A percentile compares a stretch with the other conserved stretches of the same genome.
Evolutionary conservation across 2,329 filamentous ascomycete species (phyloP).

Genomic region (Cladorrhinum sp.): DNA sequence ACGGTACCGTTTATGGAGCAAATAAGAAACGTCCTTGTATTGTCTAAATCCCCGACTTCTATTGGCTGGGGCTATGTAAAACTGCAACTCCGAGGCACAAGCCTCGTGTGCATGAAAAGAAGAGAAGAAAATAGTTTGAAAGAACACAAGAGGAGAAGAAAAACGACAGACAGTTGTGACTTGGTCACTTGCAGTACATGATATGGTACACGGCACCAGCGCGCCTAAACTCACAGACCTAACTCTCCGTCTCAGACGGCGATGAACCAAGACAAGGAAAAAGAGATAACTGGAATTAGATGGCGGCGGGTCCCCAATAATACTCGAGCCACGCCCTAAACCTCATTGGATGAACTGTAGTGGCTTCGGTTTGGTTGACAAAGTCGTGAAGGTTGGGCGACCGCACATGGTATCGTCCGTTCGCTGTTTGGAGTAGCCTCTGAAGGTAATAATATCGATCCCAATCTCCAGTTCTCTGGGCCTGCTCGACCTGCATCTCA

Average conservation of each 20-base stretch:
- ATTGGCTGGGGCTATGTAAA: neutral
- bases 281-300: constrained; percentile 3
- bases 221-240: neutral
- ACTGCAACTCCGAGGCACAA: neutral
- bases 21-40: neutral
- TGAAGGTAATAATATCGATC: constrained; percentile 53
- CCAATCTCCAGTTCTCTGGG: constrained; percentile 46
- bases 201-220: constrained; percentile 2
- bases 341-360: constrained; percentile 45
- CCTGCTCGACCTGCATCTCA: constrained; percentile 39
- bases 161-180: neutral
- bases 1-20: neutral
- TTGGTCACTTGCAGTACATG: neutral
- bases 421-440: constrained; percentile 63
- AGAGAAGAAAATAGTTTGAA: neutral
- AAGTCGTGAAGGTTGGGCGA: constrained; percentile 58
- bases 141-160: neutral
- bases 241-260: neutral
- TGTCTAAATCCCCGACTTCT: neutral
- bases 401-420: constrained; percentile 64
- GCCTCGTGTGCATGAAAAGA: neutral
- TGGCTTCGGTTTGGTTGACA: constrained; percentile 35
- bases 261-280: neutral
- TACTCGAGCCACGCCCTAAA: constrained; percentile 55
- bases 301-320: constrained; percentile 40